These are phyloP conservation scores for Porcisia hertigi DNA, from an alignment of 208 protist genomes.

Conservation along the genomic window DNA sequence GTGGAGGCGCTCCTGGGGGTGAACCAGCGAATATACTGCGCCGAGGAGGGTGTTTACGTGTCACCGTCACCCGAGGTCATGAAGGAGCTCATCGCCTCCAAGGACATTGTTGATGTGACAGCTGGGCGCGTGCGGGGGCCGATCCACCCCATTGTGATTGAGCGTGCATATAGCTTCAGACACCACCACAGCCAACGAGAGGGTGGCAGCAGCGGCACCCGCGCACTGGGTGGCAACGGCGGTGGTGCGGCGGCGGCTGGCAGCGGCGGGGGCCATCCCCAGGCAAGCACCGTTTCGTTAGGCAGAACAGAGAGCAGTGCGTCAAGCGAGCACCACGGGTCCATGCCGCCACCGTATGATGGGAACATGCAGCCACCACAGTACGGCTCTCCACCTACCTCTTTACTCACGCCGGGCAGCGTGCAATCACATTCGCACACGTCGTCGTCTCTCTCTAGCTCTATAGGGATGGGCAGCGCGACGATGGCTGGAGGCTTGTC, in stretches of 20 bases:
- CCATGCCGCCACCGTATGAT: slow-evolving; percentile 31
- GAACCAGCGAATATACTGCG: slow-evolving; percentile 84
- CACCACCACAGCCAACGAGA: slow-evolving; percentile 29
- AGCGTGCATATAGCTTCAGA: slow-evolving; percentile 66
- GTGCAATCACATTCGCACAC: slow-evolving; percentile 17
- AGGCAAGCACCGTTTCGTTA: slow-evolving; percentile 13
- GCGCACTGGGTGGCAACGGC: background rate
- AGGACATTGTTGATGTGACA: slow-evolving; percentile 54
- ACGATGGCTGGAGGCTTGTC: slow-evolving; percentile 7
- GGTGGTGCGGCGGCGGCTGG: background rate
- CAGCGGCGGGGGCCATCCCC: slow-evolving; percentile 5
- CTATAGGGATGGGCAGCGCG: slow-evolving; percentile 7
- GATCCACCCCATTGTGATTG: slow-evolving; percentile 78
- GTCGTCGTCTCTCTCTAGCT: slow-evolving; percentile 18
- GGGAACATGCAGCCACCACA: slow-evolving; percentile 18
- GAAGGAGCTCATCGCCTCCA: slow-evolving; percentile 48
- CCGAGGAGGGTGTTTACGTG: slow-evolving; percentile 65
- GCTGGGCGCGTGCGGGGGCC: slow-evolving; percentile 62
- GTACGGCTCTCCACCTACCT: slow-evolving; percentile 11
- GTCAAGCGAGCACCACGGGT: slow-evolving; percentile 15
- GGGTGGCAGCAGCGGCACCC: slow-evolving; percentile 5
- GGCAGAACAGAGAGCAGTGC: slow-evolving; percentile 23
- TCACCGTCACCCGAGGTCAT: slow-evolving; percentile 53
- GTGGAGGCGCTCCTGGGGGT: slow-evolving; percentile 53
- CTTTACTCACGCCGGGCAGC: background rate